Conservation (phyloP, 352 stramenopile species). For the Globisporangium irregulare region DNA sequence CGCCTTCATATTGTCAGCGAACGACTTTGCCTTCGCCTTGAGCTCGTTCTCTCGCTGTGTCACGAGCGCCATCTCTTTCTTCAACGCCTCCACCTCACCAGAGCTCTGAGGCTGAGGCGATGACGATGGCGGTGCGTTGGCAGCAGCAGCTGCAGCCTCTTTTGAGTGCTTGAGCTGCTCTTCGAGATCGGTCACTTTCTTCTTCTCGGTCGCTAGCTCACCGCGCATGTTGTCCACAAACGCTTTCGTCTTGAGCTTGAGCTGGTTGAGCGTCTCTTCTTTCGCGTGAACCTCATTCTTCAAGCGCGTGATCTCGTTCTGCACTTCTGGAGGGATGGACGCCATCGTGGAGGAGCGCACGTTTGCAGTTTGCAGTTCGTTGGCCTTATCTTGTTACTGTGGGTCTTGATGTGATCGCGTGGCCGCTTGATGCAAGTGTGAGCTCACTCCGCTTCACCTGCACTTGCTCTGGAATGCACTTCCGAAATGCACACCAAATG, state of each 20-base stretch:
- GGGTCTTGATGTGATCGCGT: not conserved
- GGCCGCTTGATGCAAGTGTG: not conserved
- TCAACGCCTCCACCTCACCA: conserved; percentile 36
- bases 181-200: conserved; percentile 58
- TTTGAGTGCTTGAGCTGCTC: conserved; percentile 39
- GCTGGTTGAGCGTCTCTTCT: conserved; percentile 74
- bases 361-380: not conserved
- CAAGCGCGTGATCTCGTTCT: conserved; percentile 53
- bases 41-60: conserved; percentile 58
- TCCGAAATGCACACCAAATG: conserved; percentile 10
- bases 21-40: conserved; percentile 65
- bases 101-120: not conserved
- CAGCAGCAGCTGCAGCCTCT: conserved; percentile 8
- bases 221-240: conserved; percentile 78
- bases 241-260: conserved; percentile 83
- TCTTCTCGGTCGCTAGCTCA: conserved; percentile 60
- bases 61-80: conserved; percentile 41
- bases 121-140: not conserved
- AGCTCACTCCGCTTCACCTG: not conserved
- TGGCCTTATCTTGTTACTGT: not conserved
- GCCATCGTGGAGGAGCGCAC: not conserved
- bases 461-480: not conserved
- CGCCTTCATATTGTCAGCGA: conserved; percentile 63
- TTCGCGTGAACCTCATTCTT: conserved; percentile 61
- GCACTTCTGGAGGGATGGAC: conserved; percentile 23